These are phyloP conservation scores for Bacidia gigantensis DNA, from an alignment of 495 filamentous ascomycete genomes.

Conservation along the genomic window DNA sequence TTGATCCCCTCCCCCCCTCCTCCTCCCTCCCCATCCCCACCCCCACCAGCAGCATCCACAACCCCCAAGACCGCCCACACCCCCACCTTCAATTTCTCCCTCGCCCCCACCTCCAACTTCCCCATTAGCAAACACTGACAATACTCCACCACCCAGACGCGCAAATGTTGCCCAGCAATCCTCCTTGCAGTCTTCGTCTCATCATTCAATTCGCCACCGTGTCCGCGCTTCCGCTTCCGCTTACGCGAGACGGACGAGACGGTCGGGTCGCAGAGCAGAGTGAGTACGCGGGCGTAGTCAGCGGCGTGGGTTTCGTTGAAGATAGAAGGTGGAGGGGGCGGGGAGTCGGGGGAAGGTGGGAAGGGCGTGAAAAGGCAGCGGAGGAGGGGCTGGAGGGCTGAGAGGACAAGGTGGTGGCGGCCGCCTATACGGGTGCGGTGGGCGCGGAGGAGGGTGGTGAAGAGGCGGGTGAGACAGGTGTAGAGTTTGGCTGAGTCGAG, in stretches of 20 bases:
- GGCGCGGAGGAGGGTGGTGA: slow-evolving; percentile 40
- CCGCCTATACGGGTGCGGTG: slow-evolving; percentile 54
- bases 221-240: slow-evolving; percentile 22
- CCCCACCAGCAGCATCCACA: no score
- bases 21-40: slow-evolving; percentile 35
- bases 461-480: slow-evolving; percentile 44
- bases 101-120: slow-evolving; percentile 42
- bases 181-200: slow-evolving; percentile 62
- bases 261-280: slow-evolving; percentile 65
- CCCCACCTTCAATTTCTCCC: slow-evolving; percentile 55
- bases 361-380: slow-evolving; percentile 46
- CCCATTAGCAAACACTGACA: slow-evolving; percentile 48
- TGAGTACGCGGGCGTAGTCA: slow-evolving; percentile 56
- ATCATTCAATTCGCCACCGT: slow-evolving; percentile 42
- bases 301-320: slow-evolving; percentile 39
- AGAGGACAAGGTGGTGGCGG: slow-evolving; percentile 56
- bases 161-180: slow-evolving; percentile 62
- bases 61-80: slow-evolving; percentile 59
- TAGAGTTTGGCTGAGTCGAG: slow-evolving; percentile 40
- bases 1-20: slow-evolving; percentile 50
- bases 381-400: slow-evolving; percentile 49
- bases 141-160: slow-evolving; percentile 58
- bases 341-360: slow-evolving; percentile 26
- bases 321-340: slow-evolving; percentile 20
- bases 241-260: slow-evolving; percentile 51